These are phyloP conservation scores for Saccharomycopsis phalli DNA, from an alignment of 1,139 yeast genomes.

Conservation along the genomic window DNA sequence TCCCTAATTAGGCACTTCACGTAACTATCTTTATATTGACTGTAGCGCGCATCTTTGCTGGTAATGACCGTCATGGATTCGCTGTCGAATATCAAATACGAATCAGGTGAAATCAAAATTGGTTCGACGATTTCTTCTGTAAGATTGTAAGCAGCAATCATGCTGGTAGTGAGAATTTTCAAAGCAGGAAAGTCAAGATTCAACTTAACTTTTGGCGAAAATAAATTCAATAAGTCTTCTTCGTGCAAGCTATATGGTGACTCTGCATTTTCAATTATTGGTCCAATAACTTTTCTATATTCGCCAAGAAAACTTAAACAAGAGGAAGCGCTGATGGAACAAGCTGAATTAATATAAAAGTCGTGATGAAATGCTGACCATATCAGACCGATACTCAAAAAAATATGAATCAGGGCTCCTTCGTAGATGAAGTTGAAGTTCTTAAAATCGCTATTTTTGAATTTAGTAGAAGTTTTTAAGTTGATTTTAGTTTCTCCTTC, in stretches of 20 bases:
- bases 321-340: background rate
- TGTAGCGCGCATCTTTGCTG: conserved; percentile 1
- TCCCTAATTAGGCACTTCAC: conserved; percentile 6
- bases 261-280: background rate
- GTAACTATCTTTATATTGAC: background rate
- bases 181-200: background rate
- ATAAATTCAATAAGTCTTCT: conserved; percentile 1
- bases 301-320: conserved; percentile 1
- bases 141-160: background rate
- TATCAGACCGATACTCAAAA: conserved; percentile 4
- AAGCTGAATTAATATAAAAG: conserved; percentile 2
- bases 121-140: conserved; percentile 10
- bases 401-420: background rate
- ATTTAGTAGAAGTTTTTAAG: background rate
- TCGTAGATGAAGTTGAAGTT: conserved; percentile 5
- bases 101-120: conserved; percentile 1
- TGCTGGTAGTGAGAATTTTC: background rate
- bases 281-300: background rate
- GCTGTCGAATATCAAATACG: conserved; percentile 8
- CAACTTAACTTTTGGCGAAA: background rate
- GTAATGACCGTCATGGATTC: background rate
- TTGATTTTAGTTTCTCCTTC: conserved; percentile 10
- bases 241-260: background rate
- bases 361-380: background rate
- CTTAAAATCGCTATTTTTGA: conserved; percentile 5